Percentiles rank a stretch among this genome's conserved stretches.
phyloP scores from a whole-genome alignment of 441 rosid species.

The Pelargonium cotyledonis region DNA sequence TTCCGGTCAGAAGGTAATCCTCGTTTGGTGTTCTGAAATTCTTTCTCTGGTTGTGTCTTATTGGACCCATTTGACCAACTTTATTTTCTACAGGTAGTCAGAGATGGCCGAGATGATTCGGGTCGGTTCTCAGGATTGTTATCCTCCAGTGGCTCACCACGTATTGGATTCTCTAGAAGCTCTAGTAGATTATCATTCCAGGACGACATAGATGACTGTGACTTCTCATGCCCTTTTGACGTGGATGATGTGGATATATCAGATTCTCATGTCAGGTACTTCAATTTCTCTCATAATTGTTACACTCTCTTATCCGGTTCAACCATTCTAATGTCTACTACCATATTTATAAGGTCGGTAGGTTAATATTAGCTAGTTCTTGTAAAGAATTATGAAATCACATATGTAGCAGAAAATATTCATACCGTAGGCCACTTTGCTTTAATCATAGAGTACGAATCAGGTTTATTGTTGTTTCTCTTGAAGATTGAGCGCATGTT shows the following conservation, averaged over 20 bases:
- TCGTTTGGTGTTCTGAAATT: constrained; percentile 5
- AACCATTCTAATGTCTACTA: too few relatives aligned
- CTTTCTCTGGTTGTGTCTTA: constrained; percentile 2
- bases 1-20: constrained; percentile 60
- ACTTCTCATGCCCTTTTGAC: constrained; percentile 81
- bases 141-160: constrained; percentile 80
- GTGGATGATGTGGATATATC: constrained; percentile 69
- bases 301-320: background rate
- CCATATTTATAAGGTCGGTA: too few relatives aligned
- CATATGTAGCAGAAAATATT: too few relatives aligned
- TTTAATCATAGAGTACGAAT: too few relatives aligned
- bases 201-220: constrained; percentile 71
- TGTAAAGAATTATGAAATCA: too few relatives aligned
- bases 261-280: constrained; percentile 56
- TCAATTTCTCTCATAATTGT: constrained; percentile 12
- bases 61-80: constrained; percentile 20
- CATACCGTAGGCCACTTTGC: too few relatives aligned
- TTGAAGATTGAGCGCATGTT: too few relatives aligned
- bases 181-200: constrained; percentile 79
- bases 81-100: constrained; percentile 36
- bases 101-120: constrained; percentile 69
- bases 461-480: too few relatives aligned
- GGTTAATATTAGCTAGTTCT: too few relatives aligned
- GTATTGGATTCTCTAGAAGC: constrained; percentile 68
- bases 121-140: constrained; percentile 77